Base-by-base conservation (phyloP, 805 yeast species). In the Saccharomycopsis sp. region DNA sequence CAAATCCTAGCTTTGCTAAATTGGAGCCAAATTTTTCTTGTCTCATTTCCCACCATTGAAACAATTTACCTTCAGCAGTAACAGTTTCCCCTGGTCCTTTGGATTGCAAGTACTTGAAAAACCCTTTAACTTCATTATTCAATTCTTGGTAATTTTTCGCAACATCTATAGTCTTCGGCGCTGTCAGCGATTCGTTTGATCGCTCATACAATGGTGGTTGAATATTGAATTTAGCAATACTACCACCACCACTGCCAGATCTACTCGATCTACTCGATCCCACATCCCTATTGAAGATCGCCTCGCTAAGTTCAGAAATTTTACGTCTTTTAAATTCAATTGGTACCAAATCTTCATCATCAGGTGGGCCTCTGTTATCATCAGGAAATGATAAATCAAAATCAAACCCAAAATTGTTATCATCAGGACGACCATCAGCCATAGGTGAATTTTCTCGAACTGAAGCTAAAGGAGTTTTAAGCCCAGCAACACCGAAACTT, bases 1-100 rank as follows among this genome's bases (percentile, higher is more conserved):
- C 47, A 33, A 44, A 44, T 7, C 19, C 33, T 7, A 44, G 14
- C 27, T 32, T 38, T 7, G 34, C 47, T 22, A 44, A 19, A 3
- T 36, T 38, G 31, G 31, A 8, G 7, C 7, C n/a, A 8, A 14
- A n/a, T n/a, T n/a, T n/a, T n/a, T n/a, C n/a, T n/a, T n/a, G n/a
- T n/a, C n/a, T n/a, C n/a, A n/a, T n/a, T n/a, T n/a, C n/a, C n/a
- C n/a, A n/a, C n/a, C n/a, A n/a, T n/a, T n/a, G n/a, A n/a, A n/a
- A n/a, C n/a, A n/a, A n/a, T n/a, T n/a, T n/a, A n/a, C n/a, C n/a
- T n/a, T 27, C 24, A 20, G 16, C 35, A 19, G 4, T 17, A 37
- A 20, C 35, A 19, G 13, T 13, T 20, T 23, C 14, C 6, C 20
- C 17, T 7, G 31, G 38, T 7, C 31, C 24, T 22, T 22, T 29